Base-by-base conservation (phyloP, 345 rosid genomes). In the Pistacia vera region DNA sequence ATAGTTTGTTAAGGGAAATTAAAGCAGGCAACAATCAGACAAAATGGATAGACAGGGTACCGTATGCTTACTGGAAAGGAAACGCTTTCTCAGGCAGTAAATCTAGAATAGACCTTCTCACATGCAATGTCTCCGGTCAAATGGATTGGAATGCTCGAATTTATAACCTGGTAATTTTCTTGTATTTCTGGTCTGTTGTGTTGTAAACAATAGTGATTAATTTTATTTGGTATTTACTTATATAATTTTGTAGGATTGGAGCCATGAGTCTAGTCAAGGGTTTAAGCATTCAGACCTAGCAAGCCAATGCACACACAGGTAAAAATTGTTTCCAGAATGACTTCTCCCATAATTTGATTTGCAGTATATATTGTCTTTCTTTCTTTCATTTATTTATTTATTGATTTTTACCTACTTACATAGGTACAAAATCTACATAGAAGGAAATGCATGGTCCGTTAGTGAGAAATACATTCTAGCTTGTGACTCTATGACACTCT, bases 41-140 rank as follows among this genome's bases (percentile, higher is more conserved):
- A 17, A 86, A 72, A 33, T 94, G 97, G 97, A 70, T 72, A 58
- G 88, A 92, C 0, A 88, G 95, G 74, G 85, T 85, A 44, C 90
- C 94, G 17, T 86, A 90, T 58, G 98, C 98, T 2, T 92, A 89
- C 66, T 94, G 98, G 98, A 94, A 90, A 52, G 98, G 98, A 8
- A 94, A 94, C 71, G 96, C 97, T 54, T 74, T 77, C 56, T 96
- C 91, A 11, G 82, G 46, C 46, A 5, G 83, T 11, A 74, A 75
- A 20, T 83, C 80, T 4, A 88, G 98, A 71, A 75, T 44, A 66
- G 90, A 94, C 71, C 93, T 92, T 46, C 88, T 94, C 63, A 88
- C 72, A 12, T 94, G 98, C 77, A 86, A 92, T 55, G 64, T 86
- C 78, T 85, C 96, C 1, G 76, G 83, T 8, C 30, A 67, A 25